Evolutionary conservation across 2,329 filamentous ascomycete species (phyloP), one percentile per base, ranked within the genome.

Genomic region (Exophiala sp.): DNA sequence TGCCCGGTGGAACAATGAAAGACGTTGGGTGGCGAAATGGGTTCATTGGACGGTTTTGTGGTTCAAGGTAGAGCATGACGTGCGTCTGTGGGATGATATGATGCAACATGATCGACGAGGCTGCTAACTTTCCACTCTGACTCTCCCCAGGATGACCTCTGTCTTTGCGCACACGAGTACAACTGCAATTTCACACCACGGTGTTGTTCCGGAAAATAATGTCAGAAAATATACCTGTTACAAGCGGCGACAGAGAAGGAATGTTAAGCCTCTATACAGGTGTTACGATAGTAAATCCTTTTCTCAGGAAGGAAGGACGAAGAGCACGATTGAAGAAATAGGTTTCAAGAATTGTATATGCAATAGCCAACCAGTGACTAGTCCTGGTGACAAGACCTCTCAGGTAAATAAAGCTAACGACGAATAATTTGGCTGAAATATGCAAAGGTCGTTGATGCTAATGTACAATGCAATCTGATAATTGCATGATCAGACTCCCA

Each of bases 21-120:
- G 24, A 29, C 24, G 24, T 29, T 29, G 24, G 24, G 24, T 29
- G 24, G 24, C 24, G 24, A 29, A 29, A 29, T 29, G 24, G 24
- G 1, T 29, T 29, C 16, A 29, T 29, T 29, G 24, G 24, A 29
- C 24, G 24, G 24, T 29, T 29, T 29, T 29, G 24, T 29, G 24
- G 24, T 29, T 29, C 24, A 29, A 29, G 24, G 24, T 3, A 5
- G 24, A 43, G 41, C 41, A 43, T 43, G 41, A 43, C 41, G 41
- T 43, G 20, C 18, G 7, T 43, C 12, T 11, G 9, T 43, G 41
- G 41, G 29, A 43, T 38, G 8, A 24, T 43, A 29, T 43, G 41
- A 43, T 43, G 41, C 41, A 43, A 43, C 18, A 29, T 5, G 41
- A 43, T 43, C 41, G 41, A 43, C 41, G 41, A 43, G 41, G 41